Evolutionary conservation across 2,329 filamentous ascomycete genomes (phyloP), one percentile per base, ranked within the genome.

Genomic region (Paradendryphiella salina): DNA sequence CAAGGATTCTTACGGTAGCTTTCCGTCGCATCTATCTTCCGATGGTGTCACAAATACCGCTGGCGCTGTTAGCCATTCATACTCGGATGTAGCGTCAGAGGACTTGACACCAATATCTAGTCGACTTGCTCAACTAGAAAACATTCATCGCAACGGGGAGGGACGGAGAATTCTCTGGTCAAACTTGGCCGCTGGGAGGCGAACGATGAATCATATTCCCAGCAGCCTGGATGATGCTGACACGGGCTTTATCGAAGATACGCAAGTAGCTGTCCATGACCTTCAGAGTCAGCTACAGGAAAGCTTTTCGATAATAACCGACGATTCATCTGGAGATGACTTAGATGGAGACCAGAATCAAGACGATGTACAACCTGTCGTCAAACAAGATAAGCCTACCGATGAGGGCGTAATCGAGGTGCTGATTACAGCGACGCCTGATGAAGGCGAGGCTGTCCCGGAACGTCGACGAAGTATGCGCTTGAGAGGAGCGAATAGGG

Each of bases 271-370:
- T 13, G 67, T 66, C 33, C 61, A 67, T 28, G 73, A 66, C 2
- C 44, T 79, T 8, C 70, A 78, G 52, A 78, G 74, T 38, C 75
- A 79, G 37, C 42, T 78, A 1, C 53, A 62, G 17, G 69, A 72
- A 17, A 40, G 35, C 9, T 55, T 47, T 31, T 67, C 61, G 3
- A 49, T 51, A 6, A 63, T 59, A 14, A 61, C 54, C 3, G 65
- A 64, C 14, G 59, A 64, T 35, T 50, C 50, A 2, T 42, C 37
- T 8, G 42, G 46, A 6, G 47, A 48, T 4, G 43, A 45, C 2
- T 13, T 15, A 6, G 26, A 45, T 39, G 28, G 10, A 29, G 17
- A 46, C 1, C 10, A 15, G 10, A 31, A 14, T 7, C 26, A 34
- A n/a, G 45, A 49, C n/a, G 15, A 9, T 3, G 13, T 10, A 4